These are phyloP conservation scores for Magnolia changhungtana DNA, from an alignment of 164 flowering plant species.

Conservation along the genomic window DNA sequence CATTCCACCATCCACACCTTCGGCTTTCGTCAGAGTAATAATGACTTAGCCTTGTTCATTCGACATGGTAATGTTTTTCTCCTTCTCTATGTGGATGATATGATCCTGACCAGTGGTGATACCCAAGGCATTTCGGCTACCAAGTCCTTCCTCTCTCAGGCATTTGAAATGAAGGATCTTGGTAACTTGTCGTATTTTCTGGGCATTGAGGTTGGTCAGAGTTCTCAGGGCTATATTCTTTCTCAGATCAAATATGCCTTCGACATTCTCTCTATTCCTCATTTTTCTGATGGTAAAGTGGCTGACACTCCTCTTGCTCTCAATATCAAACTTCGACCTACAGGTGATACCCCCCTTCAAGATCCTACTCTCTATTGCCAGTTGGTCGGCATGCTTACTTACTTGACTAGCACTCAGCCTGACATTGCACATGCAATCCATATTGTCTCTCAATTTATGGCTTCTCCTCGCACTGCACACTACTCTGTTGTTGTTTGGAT, in stretches of 20 bases:
- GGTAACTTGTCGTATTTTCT: background rate
- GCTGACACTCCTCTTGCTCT: background rate
- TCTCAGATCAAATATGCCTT: conserved; percentile 1
- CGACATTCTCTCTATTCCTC: background rate
- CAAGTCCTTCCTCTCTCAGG: no score
- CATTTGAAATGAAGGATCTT: conserved; percentile 8
- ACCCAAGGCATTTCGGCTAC: no score
- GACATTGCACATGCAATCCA: background rate
- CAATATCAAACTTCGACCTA: conserved; percentile 1
- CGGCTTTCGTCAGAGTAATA: background rate
- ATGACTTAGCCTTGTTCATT: background rate
- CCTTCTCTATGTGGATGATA: no score
- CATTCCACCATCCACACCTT: background rate
- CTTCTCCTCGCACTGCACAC: background rate
- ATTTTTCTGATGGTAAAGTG: background rate
- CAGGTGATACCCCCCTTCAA: background rate
- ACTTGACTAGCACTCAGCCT: background rate
- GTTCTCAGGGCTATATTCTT: conserved; percentile 2
- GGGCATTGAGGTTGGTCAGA: background rate
- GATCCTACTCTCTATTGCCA: conserved; percentile 2
- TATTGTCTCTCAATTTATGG: background rate
- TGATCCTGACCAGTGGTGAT: no score
- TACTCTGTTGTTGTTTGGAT: background rate
- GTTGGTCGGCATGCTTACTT: background rate
- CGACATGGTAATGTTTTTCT: background rate